Evolutionary conservation across 148 eudicot species (phyloP).

Genomic region (Pouteria glomerata): DNA sequence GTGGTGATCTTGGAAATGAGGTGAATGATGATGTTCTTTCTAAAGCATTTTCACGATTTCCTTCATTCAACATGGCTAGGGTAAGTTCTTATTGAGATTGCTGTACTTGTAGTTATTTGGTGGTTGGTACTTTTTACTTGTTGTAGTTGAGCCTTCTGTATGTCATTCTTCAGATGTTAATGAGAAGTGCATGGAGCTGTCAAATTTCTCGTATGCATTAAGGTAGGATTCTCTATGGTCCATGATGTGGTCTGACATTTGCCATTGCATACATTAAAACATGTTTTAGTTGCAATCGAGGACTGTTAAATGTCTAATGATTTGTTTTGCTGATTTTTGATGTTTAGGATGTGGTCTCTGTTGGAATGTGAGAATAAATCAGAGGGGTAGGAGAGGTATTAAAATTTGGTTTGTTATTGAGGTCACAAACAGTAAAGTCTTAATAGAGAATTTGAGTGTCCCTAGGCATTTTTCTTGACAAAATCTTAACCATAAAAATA

Average conservation of each 20-base stretch:
- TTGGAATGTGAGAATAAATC: neutral
- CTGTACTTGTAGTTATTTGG: neutral
- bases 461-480: no score
- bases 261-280: neutral
- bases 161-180: slow-evolving; percentile 26
- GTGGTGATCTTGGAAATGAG: slow-evolving; percentile 96
- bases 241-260: neutral
- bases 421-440: neutral
- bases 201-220: slow-evolving; percentile 11
- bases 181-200: slow-evolving; percentile 26
- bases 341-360: neutral
- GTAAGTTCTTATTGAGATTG: slow-evolving; percentile 34
- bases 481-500: neutral
- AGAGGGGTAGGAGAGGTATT: neutral
- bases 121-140: slow-evolving; percentile 6
- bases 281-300: neutral
- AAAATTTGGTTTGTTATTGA: neutral
- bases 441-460: no score
- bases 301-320: neutral
- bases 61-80: slow-evolving; percentile 84
- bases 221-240: slow-evolving; percentile 17
- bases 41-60: slow-evolving; percentile 82
- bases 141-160: slow-evolving; percentile 24
- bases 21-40: slow-evolving; percentile 94
- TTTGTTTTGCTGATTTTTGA: neutral